Percentiles rank a stretch among this genome's conserved stretches.
Conservation (phyloP, 2,329 filamentous ascomycete genomes). For the Cladosporium sp. region DNA sequence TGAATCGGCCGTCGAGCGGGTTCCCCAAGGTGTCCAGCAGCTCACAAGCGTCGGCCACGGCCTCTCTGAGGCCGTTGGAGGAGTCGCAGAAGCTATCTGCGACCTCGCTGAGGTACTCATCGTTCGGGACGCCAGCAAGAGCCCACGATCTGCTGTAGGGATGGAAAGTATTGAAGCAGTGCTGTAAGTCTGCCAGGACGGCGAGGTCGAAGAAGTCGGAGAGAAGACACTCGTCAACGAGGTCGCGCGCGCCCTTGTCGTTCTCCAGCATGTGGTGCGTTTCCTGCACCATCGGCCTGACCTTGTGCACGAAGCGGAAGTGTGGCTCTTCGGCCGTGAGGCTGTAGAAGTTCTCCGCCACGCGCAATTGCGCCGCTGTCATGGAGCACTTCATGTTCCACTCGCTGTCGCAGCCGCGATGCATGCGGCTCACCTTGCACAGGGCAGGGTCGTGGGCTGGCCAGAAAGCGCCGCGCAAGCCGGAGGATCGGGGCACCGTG, state of each 20-base stretch:
- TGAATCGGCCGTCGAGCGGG: slow-evolving; percentile 35
- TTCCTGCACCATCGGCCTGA: slow-evolving; percentile 23
- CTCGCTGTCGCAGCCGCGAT: neutral
- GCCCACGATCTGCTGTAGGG: slow-evolving; percentile 12
- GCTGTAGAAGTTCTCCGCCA: neutral
- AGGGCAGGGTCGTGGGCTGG: neutral
- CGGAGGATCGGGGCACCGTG: slow-evolving; percentile 19
- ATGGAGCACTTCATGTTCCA: slow-evolving; percentile 1
- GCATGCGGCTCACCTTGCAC: neutral
- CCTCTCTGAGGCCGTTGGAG: slow-evolving; percentile 15
- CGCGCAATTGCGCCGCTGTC: neutral
- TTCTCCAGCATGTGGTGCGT: slow-evolving; percentile 28
- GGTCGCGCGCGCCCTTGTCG: slow-evolving; percentile 19
- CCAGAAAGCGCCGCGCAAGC: slow-evolving; percentile 14
- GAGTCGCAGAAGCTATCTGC: neutral
- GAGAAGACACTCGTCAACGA: slow-evolving; percentile 23
- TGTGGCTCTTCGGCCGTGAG: slow-evolving; percentile 9
- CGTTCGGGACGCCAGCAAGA: neutral
- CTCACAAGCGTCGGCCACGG: neutral
- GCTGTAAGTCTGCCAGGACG: slow-evolving; percentile 22
- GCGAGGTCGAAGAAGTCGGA: slow-evolving; percentile 26
- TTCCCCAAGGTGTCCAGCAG: neutral
- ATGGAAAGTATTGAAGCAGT: slow-evolving; percentile 15
- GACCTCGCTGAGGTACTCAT: neutral
- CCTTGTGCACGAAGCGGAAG: slow-evolving; percentile 19